phyloP scores from a whole-genome alignment of 306 rosid species.

The Gastrolobium villosum region DNA sequence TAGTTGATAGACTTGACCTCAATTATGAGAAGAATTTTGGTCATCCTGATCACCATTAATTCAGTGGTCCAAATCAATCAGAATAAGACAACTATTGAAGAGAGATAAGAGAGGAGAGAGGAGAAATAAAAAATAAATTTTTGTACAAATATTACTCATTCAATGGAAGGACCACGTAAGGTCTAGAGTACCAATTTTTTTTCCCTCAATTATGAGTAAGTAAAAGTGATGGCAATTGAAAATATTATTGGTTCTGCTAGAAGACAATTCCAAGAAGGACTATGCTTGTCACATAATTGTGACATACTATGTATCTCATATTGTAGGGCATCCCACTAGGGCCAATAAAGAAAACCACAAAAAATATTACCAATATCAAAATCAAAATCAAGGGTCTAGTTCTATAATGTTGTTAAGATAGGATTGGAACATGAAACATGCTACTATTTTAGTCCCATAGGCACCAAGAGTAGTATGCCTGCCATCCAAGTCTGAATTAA shows the following conservation, averaged over 20 bases:
- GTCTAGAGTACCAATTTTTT: too few species aligned
- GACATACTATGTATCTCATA: constrained; percentile 43
- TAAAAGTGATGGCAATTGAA: constrained; percentile 35
- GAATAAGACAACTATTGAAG: too few species aligned
- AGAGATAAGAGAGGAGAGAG: too few species aligned
- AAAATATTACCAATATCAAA: constrained; percentile 44
- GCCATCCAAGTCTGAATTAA: constrained; percentile 40
- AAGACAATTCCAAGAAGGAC: constrained; percentile 48
- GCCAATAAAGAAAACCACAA: constrained; percentile 38
- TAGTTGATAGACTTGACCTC: constrained; percentile 44
- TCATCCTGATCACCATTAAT: too few species aligned
- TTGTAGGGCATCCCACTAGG: constrained; percentile 45
- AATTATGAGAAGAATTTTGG: too few species aligned
- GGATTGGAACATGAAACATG: constrained; percentile 48
- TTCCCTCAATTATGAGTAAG: too few species aligned
- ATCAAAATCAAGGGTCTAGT: constrained; percentile 37
- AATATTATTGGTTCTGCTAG: constrained; percentile 22
- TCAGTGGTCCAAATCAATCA: too few species aligned
- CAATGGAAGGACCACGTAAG: too few species aligned
- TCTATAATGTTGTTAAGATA: constrained; percentile 41
- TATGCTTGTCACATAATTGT: constrained; percentile 36
- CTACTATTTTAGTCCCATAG: constrained; percentile 40
- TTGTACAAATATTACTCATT: too few species aligned
- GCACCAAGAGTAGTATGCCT: constrained; percentile 38
- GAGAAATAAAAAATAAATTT: too few species aligned